Conservation (phyloP, 192 early-diverging fungal genomes). For the Dissophora ornata region DNA sequence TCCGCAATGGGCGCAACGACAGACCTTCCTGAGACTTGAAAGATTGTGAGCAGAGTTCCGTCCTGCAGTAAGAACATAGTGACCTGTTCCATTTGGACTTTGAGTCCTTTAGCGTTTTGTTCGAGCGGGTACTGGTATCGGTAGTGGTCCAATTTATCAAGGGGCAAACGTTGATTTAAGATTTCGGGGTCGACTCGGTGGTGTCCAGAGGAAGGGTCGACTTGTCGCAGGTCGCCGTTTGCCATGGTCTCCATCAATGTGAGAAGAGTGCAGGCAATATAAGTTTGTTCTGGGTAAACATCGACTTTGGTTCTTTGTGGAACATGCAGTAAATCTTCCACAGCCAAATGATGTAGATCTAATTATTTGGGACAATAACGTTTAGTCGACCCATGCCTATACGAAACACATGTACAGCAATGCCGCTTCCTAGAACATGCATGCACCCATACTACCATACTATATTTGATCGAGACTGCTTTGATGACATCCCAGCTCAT, state of each 20-base stretch:
- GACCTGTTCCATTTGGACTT: constrained; percentile 52
- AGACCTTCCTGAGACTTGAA: constrained; percentile 51
- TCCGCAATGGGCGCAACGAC: constrained; percentile 52
- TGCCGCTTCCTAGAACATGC: too few relatives aligned
- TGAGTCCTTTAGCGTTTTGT: not conserved
- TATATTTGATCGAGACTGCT: constrained; percentile 45
- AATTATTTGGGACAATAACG: too few relatives aligned
- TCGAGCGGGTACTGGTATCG: constrained; percentile 13
- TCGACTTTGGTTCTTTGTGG: constrained; percentile 52
- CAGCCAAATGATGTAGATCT: constrained; percentile 49
- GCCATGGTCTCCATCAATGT: constrained; percentile 30
- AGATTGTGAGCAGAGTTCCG: constrained; percentile 54
- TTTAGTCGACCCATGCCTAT: too few relatives aligned
- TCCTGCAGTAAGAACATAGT: constrained; percentile 51
- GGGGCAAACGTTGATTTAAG: constrained; percentile 21
- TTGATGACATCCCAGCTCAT: constrained; percentile 62
- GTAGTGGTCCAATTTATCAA: constrained; percentile 44
- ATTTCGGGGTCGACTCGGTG: constrained; percentile 31
- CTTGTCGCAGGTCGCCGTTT: constrained; percentile 22
- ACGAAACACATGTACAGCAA: not conserved
- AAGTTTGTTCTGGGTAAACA: constrained; percentile 43
- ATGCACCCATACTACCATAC: too few relatives aligned
- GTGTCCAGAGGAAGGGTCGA: constrained; percentile 9
- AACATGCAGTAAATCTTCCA: constrained; percentile 44
- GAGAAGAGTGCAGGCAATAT: constrained; percentile 39